Conservation (phyloP, 495 filamentous ascomycete genomes). For the Poronia punctata region DNA sequence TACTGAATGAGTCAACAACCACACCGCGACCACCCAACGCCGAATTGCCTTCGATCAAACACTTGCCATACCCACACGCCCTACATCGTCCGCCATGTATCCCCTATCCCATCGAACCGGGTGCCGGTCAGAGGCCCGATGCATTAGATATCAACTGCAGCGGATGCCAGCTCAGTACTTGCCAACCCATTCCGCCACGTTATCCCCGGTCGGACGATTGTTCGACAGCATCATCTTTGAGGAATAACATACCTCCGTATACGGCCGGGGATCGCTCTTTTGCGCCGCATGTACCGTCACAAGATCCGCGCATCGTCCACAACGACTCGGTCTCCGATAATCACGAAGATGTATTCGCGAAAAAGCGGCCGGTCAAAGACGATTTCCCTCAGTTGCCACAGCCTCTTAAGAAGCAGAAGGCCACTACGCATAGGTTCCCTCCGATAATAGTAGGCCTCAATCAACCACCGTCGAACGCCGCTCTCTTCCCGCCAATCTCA, state of each 20-base stretch:
- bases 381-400: slow-evolving; percentile 51
- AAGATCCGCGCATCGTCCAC: slow-evolving; percentile 41
- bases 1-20: slow-evolving; percentile 43
- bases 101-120: slow-evolving; percentile 40
- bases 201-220: slow-evolving; percentile 25
- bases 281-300: slow-evolving; percentile 27
- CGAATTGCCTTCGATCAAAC: slow-evolving; percentile 41
- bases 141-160: slow-evolving; percentile 17
- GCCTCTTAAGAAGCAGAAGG: slow-evolving; percentile 51
- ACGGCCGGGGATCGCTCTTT: slow-evolving; percentile 18
- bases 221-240: slow-evolving; percentile 6
- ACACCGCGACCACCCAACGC: slow-evolving; percentile 28
- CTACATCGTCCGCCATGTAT: slow-evolving; percentile 28
- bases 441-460: slow-evolving; percentile 69
- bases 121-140: slow-evolving; percentile 32
- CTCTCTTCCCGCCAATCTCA: slow-evolving; percentile 56
- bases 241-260: slow-evolving; percentile 11
- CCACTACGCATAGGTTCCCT: slow-evolving; percentile 39
- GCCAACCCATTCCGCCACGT: slow-evolving; percentile 31
- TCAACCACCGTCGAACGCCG: slow-evolving; percentile 67
- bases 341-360: slow-evolving; percentile 29
- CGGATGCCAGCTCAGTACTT: slow-evolving; percentile 15
- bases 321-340: slow-evolving; percentile 29
- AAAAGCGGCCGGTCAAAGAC: slow-evolving; percentile 46
- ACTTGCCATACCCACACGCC: slow-evolving; percentile 28